Conservation (phyloP, 2,329 filamentous ascomycete species). For the Epichloe uncinata region DNA sequence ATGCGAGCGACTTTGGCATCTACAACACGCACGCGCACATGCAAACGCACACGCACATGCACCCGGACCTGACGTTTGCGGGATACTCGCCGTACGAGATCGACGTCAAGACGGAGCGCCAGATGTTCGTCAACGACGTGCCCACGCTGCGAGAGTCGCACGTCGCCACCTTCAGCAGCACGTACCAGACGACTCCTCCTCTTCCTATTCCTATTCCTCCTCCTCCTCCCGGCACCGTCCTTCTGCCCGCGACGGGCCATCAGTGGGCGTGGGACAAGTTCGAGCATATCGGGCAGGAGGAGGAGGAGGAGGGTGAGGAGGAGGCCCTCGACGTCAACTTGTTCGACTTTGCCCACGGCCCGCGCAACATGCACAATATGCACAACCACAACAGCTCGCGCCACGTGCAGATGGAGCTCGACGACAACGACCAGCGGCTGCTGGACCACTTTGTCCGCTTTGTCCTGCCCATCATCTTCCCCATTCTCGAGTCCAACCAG, state of each 20-base stretch:
- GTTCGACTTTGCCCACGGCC: constrained; percentile 66
- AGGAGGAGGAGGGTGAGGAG: constrained; percentile 41
- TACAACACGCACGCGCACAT: constrained; percentile 49
- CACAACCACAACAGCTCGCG: no score
- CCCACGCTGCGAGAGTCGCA: constrained; percentile 76
- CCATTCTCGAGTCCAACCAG: constrained; percentile 81
- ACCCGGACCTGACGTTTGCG: constrained; percentile 45
- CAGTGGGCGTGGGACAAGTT: no score
- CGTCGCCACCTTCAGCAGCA: constrained; percentile 84
- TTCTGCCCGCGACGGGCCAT: constrained; percentile 31
- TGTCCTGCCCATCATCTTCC: constrained; percentile 81
- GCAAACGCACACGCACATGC: no score
- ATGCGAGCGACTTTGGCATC: constrained; percentile 41
- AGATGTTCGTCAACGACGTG: constrained; percentile 87
- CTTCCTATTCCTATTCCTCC: no score
- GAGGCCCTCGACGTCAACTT: constrained; percentile 63
- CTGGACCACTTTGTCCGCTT: constrained; percentile 84
- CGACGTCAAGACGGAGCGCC: constrained; percentile 88
- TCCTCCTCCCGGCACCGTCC: constrained; percentile 53
- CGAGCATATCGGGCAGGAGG: constrained; percentile 29
- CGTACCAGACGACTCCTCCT: constrained; percentile 68
- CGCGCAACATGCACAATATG: constrained; percentile 37
- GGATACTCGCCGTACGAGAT: constrained; percentile 75
- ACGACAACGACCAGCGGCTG: constrained; percentile 75
- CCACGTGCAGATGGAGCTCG: constrained; percentile 63